Conservation (phyloP, 768 basidiomycete species). For the Boletus rufocinnamomeus region DNA sequence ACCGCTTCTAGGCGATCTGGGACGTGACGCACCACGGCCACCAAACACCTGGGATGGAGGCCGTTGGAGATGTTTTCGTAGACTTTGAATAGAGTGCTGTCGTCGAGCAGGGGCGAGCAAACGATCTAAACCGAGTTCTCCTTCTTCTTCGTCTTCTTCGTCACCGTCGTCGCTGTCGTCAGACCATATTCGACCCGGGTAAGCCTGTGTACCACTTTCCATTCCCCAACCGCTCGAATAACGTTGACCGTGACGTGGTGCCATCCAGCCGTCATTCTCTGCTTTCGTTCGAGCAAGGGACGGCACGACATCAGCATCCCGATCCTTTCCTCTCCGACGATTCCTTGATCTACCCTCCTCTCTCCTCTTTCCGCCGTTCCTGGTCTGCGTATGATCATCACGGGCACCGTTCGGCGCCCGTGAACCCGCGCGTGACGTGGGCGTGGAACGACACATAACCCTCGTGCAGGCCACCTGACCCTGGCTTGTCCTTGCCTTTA, state of each 20-base stretch:
- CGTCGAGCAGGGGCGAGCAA: slow-evolving; percentile 71
- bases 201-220: slow-evolving; percentile 19
- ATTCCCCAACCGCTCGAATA: slow-evolving; percentile 37
- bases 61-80: slow-evolving; percentile 60
- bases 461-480: slow-evolving; percentile 50
- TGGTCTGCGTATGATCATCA: slow-evolving; percentile 16
- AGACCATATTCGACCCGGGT: slow-evolving; percentile 17
- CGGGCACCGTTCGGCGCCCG: slow-evolving; percentile 32
- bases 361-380: slow-evolving; percentile 30
- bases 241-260: slow-evolving; percentile 36
- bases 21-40: slow-evolving; percentile 15
- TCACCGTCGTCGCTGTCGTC: slow-evolving; percentile 36
- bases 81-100: slow-evolving; percentile 72
- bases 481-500: slow-evolving; percentile 28
- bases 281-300: slow-evolving; percentile 59
- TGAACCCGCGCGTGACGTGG: slow-evolving; percentile 62
- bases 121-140: slow-evolving; percentile 64
- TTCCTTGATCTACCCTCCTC: slow-evolving; percentile 19
- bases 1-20: slow-evolving; percentile 22
- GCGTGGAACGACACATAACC: slow-evolving; percentile 71
- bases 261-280: slow-evolving; percentile 59
- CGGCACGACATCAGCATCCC: slow-evolving; percentile 48
- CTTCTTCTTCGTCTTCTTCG: slow-evolving; percentile 50
- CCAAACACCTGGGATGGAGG: slow-evolving; percentile 6
- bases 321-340: slow-evolving; percentile 31